Base-by-base conservation (phyloP, 768 basidiomycete genomes). In the Lactifluus pinguis region DNA sequence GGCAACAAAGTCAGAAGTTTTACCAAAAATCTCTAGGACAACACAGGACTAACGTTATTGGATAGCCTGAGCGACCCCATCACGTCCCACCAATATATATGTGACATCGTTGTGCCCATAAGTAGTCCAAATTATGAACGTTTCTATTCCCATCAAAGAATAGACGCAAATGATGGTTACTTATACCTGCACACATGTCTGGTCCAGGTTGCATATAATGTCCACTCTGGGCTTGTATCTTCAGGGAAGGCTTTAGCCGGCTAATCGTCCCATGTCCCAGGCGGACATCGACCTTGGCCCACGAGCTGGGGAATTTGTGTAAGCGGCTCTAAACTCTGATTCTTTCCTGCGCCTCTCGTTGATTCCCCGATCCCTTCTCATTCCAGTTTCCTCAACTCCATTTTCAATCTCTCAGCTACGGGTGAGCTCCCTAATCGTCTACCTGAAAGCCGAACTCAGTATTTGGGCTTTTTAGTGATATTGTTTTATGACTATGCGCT, bases 401-500 rank as follows among this genome's bases (percentile, higher is more conserved):
- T 57, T 13, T 3, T 57, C 0, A 34, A 34, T 32, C 2, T 62
- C 38, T 47, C 45, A 4, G 53, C 61, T 17, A 2, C 49, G 30
- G 45, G 61, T 62, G 47, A 62, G 61, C 38, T 17, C 25, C 5
- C 29, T 10, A 15, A 11, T 34, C 2, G 13, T 38, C 6, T 6
- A 15, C n/a, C 21, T 38, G 21, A 13, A 51, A 29, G 14, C 1
- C 30, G 29, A 49, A 50, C 19, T 57, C 10, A 49, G n/a, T 39
- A 0, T 50, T 10, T 8, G 2, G 25, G 19, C 29, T 56, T 45
- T 45, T 17, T 48, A 73, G 72, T 55, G 34, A 55, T 73, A 6
- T 54, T 73, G 32, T 67, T 70, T 48, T 73, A 72, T 60, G 72
- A 73, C 65, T 71, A 67, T 50, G 0, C 67, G n/a, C 55, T 72